These are phyloP conservation scores for Barnettozyma sucrosica DNA, from an alignment of 805 yeast genomes.

Conservation along the genomic window DNA sequence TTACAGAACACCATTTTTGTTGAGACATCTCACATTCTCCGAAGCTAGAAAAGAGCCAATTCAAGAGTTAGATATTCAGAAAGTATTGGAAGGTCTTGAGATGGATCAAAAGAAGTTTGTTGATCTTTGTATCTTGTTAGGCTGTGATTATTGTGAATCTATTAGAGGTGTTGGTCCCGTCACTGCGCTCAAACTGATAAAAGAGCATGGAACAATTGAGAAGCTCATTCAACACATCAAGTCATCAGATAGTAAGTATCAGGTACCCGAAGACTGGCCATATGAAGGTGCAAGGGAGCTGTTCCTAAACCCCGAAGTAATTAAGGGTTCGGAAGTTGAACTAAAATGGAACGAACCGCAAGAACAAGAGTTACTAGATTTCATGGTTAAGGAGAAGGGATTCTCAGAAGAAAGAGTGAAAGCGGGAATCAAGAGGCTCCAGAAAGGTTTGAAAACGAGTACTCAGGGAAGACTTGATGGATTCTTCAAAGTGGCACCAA, in stretches of 20 bases:
- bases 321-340: slow-evolving; percentile 51
- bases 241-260: slow-evolving; percentile 56
- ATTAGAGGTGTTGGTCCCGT: slow-evolving; percentile 95
- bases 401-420: slow-evolving; percentile 89
- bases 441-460: slow-evolving; percentile 77
- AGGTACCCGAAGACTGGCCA: slow-evolving; percentile 94
- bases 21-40: slow-evolving; percentile 88
- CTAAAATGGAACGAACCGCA: slow-evolving; percentile 90
- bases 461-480: slow-evolving; percentile 92
- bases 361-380: slow-evolving; percentile 74
- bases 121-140: slow-evolving; percentile 87
- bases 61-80: slow-evolving; percentile 66
- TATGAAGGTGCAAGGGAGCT: slow-evolving; percentile 80
- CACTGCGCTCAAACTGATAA: slow-evolving; percentile 83
- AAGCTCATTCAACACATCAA: slow-evolving; percentile 59
- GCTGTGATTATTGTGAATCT: slow-evolving; percentile 96
- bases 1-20: slow-evolving; percentile 74
- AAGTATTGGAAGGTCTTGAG: slow-evolving; percentile 73
- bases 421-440: slow-evolving; percentile 78
- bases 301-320: slow-evolving; percentile 78
- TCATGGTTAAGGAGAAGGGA: slow-evolving; percentile 81
- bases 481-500: slow-evolving; percentile 66
- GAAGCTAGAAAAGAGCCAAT: slow-evolving; percentile 93
- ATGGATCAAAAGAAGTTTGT: slow-evolving; percentile 69
- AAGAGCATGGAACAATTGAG: slow-evolving; percentile 78